Evolutionary conservation across 2,329 filamentous ascomycete genomes (phyloP), one percentile per base, ranked within the genome.

Genomic region (Penicillium hordei): DNA sequence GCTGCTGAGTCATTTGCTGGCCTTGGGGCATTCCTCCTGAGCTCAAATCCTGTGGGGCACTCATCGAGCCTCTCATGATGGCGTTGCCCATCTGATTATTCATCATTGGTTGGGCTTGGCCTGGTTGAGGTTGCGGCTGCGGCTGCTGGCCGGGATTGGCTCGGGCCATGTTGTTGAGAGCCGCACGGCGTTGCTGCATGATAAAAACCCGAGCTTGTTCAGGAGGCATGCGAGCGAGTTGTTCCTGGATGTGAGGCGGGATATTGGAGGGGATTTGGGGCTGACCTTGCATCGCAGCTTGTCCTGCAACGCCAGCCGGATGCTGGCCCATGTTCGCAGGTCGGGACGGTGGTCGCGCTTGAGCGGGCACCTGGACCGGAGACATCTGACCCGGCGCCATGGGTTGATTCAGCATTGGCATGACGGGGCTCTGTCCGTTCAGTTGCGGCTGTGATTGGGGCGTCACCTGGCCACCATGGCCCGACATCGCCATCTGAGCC

Each of bases 401-500:
- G 1, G 76, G 76, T 34, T 76, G 76, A 58, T 78, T 79, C 53
- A 79, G 61, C 72, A 76, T 77, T 13, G 75, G 65, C 71, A 78
- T 75, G 12, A 67, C 71, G 19, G 73, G 70, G 52, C 70, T 75
- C 60, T 72, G 78, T 59, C 79, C 74, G 55, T 74, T 50, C 62
- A 77, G 65, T 61, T 75, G 68, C 43, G 74, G 70, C 19, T 73
- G 71, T 39, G 73, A 64, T 56, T 78, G 75, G 19, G 71, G 60
- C 55, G 66, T 70, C 72, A 57, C 79, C 77, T 67, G 78, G 65
- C 69, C 82, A 74, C 59, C 77, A 74, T 72, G 77, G 67, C 59
- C 80, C 17, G 75, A 72, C 72, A 78, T 74, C 63, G 76, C 72
- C 60, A 80, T 77, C 60, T 81, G 76, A 27, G 75, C 75, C 55